A percentile compares a stretch with the other conserved stretches of the same genome.
These are phyloP conservation scores for Colletotrichum sublineola DNA, from an alignment of 2,329 filamentous ascomycete species.

Conservation along the genomic window DNA sequence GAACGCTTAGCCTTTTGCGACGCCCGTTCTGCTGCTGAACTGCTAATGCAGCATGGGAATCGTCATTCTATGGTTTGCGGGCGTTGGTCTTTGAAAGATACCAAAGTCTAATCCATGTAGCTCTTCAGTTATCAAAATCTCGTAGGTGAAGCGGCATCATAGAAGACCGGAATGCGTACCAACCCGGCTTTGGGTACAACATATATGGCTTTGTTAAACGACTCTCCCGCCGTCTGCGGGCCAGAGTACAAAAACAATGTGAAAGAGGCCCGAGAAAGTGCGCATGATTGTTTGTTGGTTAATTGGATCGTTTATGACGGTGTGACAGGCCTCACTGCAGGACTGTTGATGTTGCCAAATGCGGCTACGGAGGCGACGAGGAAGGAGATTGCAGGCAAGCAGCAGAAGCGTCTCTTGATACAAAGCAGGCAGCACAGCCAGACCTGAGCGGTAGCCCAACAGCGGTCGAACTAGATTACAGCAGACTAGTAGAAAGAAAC, in stretches of 20 bases:
- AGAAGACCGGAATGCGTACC: neutral
- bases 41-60: slow-evolving; percentile 27
- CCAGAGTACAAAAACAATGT: neutral
- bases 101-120: slow-evolving; percentile 1
- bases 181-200: slow-evolving; percentile 4
- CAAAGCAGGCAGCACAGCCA: slow-evolving; percentile 25
- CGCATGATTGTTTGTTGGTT: slow-evolving; percentile 20
- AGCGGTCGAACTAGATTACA: slow-evolving; percentile 7
- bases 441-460: slow-evolving; percentile 22
- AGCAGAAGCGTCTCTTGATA: slow-evolving; percentile 20
- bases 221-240: neutral
- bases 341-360: slow-evolving; percentile 8
- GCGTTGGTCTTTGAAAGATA: slow-evolving; percentile 26
- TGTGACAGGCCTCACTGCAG: slow-evolving; percentile 18
- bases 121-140: too few species aligned
- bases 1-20: slow-evolving; percentile 36
- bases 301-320: slow-evolving; percentile 15
- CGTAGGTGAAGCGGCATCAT: neutral
- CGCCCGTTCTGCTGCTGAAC: slow-evolving; percentile 24
- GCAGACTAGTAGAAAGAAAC: neutral
- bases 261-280: slow-evolving; percentile 12
- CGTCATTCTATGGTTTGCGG: slow-evolving; percentile 18
- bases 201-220: slow-evolving; percentile 16
- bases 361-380: slow-evolving; percentile 4
- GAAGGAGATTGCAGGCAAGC: slow-evolving; percentile 15